Evolutionary conservation across 78 protist genomes (phyloP), one percentile per base, ranked within the genome.

Genomic region (Polysphondylium violaceum): DNA sequence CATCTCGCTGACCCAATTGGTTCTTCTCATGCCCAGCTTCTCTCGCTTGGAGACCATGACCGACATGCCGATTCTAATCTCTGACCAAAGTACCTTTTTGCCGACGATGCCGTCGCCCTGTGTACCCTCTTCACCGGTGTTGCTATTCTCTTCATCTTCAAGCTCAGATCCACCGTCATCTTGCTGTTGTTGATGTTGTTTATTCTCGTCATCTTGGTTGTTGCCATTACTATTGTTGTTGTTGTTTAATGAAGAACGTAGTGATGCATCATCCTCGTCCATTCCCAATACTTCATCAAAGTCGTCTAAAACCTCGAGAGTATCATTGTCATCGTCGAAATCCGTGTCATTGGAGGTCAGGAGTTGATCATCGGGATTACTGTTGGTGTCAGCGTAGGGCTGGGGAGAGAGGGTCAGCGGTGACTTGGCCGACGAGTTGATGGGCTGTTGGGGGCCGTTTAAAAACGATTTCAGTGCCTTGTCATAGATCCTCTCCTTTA

Each of bases 1-100:
- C 94, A 90, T 90, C 12, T 79, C 86, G 16, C 38, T 7, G 5
- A 79, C 73, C 94, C 94, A 90, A 60, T 90, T 90, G 17, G 69
- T 71, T 29, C 77, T 31, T 19, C 72, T 12, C 23, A 60, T 31
- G 7, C 38, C 63, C 23, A 87, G 71, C 68, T 68, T 81, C 69
- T 86, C 92, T 9, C 86, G 17, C 38, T 63, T 55, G 21, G 27
- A 8, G 3, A 90, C 33, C 72, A 76, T 60, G 1, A 90, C 89
- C 14, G 44, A 51, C 61, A 65, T 63, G 4, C 94, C 94, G n/a
- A 69, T 31, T 68, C 56, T 79, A 16, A 87, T 43, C 4, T 76
- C 77, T 19, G 71, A 17, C 86, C 88, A 67, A 12, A 74, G 6
- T 0, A 74, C 41, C 33, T 56, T 75, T 33, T 72, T 87, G 2